Conservation (phyloP, 2,329 filamentous ascomycete species). For the Capronia coronata region DNA sequence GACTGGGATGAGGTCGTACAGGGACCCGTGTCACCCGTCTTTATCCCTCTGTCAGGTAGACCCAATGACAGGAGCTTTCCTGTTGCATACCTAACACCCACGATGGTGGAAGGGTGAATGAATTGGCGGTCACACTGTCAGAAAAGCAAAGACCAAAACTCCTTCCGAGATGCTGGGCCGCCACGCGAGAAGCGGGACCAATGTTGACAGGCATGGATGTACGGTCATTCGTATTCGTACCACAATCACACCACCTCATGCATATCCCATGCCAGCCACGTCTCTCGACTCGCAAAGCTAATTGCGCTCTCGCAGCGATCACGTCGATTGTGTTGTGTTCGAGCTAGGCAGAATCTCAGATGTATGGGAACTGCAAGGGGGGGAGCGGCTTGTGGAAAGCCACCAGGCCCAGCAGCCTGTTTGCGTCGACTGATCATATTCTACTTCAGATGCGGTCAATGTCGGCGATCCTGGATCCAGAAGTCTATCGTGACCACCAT, state of each 20-base stretch:
- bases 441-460: background rate
- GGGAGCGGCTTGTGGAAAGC: background rate
- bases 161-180: background rate
- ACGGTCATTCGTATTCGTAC: background rate
- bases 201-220: background rate
- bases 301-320: background rate
- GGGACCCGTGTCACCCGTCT: background rate
- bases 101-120: background rate
- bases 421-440: slow-evolving; percentile 4
- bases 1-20: background rate
- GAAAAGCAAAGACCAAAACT: background rate
- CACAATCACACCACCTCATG: background rate
- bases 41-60: background rate
- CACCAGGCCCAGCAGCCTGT: background rate
- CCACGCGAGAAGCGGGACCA: background rate
- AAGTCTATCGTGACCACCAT: background rate
- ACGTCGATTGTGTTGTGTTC: background rate
- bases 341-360: background rate
- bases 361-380: background rate
- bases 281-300: background rate
- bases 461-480: background rate
- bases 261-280: background rate
- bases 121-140: background rate
- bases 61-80: background rate
- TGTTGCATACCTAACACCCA: background rate